These are phyloP conservation scores for Fusarium armeniacum DNA, from an alignment of 2,329 filamentous ascomycete genomes.

Conservation along the genomic window DNA sequence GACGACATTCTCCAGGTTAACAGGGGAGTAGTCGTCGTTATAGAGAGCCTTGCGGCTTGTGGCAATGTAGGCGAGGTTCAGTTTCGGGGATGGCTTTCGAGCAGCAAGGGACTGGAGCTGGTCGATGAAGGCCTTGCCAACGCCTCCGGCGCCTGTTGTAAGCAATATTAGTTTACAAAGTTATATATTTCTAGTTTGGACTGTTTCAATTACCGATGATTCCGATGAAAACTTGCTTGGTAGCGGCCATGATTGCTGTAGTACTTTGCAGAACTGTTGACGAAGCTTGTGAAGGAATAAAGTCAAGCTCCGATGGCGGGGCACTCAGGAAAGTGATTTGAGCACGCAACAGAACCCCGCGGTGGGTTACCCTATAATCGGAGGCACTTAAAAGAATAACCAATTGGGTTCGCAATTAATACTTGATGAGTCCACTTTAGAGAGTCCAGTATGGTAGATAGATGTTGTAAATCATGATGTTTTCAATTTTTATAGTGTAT, in stretches of 20 bases:
- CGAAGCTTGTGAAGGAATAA: conserved; percentile 48
- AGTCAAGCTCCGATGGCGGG: conserved; percentile 56
- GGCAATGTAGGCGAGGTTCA: conserved; percentile 86
- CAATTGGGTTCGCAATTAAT: conserved; percentile 36
- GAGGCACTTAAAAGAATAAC: conserved; percentile 22
- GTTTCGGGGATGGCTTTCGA: conserved; percentile 75
- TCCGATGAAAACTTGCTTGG: conserved; percentile 66
- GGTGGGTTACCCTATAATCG: conserved; percentile 48
- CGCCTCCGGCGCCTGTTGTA: conserved; percentile 84
- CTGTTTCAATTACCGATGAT: conserved; percentile 61
- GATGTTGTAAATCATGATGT: neutral
- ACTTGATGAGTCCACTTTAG: conserved; percentile 21
- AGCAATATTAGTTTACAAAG: conserved; percentile 29
- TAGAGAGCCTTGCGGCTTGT: conserved; percentile 88
- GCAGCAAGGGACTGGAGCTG: conserved; percentile 80
- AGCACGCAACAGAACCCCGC: conserved; percentile 48
- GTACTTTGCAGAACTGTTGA: conserved; percentile 21
- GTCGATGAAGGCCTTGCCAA: conserved; percentile 89
- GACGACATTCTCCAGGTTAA: conserved; percentile 72
- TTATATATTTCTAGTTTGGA: neutral
- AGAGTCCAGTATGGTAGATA: neutral
- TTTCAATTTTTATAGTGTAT: neutral
- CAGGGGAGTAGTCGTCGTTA: conserved; percentile 77
- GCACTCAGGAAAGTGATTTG: conserved; percentile 43
- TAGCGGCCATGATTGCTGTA: conserved; percentile 57